Conservation (phyloP, 2,329 filamentous ascomycete genomes). For the Fusarium dlaminii region DNA sequence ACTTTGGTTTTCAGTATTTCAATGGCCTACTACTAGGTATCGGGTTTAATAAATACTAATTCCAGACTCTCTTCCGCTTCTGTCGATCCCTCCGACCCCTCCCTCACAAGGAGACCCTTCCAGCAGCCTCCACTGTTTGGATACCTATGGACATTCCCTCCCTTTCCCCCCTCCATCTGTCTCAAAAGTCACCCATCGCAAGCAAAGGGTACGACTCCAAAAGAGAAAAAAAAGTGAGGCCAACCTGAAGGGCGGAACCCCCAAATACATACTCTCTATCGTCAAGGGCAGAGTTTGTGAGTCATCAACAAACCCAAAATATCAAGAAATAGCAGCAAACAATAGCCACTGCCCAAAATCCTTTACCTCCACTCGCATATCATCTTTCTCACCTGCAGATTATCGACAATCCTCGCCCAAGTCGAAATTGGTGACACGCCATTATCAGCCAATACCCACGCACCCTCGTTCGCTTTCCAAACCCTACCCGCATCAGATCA, state of each 20-base stretch:
- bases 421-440: constrained; percentile 24
- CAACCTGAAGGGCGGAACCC: constrained; percentile 14
- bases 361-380: background rate
- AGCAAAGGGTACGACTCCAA: constrained; percentile 11
- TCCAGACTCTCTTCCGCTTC: constrained; percentile 9
- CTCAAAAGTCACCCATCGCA: background rate
- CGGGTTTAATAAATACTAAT: background rate
- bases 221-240: constrained; percentile 19
- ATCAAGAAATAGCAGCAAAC: constrained; percentile 11
- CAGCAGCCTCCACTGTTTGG: background rate
- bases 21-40: background rate
- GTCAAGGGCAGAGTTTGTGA: constrained; percentile 2
- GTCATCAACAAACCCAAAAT: constrained; percentile 11
- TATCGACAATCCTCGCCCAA: background rate
- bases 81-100: constrained; percentile 14
- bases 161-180: background rate
- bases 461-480: constrained; percentile 4
- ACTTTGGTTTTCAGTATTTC: background rate
- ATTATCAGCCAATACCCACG: constrained; percentile 12
- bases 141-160: background rate
- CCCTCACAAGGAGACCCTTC: background rate
- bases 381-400: background rate
- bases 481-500: constrained; percentile 1
- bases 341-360: background rate
- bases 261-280: background rate